phyloP scores from a whole-genome alignment of 2,329 filamentous ascomycete species.

The Scytalidium lignicola region DNA sequence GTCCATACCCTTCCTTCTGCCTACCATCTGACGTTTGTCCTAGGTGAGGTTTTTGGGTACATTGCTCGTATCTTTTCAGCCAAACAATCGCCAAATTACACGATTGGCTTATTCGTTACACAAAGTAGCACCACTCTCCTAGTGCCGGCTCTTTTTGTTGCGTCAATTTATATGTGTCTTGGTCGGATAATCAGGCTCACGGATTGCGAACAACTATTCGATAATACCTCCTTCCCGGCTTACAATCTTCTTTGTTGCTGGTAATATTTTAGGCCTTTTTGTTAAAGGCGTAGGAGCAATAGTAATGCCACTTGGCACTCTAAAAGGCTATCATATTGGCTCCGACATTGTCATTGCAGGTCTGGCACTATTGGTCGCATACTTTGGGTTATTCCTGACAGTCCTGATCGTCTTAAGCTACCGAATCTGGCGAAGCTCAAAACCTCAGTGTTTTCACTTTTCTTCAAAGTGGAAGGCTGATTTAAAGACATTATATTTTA shows the following conservation, averaged over 20 bases:
- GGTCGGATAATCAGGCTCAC: slow-evolving; percentile 29
- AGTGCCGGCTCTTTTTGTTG: slow-evolving; percentile 31
- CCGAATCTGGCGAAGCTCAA: too few species aligned
- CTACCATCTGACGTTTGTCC: too few species aligned
- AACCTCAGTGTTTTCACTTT: too few species aligned
- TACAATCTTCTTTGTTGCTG: slow-evolving; percentile 37
- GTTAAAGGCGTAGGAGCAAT: slow-evolving; percentile 27
- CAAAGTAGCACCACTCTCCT: slow-evolving; percentile 23
- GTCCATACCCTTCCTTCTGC: neutral
- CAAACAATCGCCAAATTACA: slow-evolving; percentile 13
- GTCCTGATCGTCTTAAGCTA: too few species aligned
- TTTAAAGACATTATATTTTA: too few species aligned
- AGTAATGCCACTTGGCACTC: neutral
- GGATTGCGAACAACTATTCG: slow-evolving; percentile 28
- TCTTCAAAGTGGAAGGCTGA: neutral
- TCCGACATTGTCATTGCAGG: slow-evolving; percentile 2
- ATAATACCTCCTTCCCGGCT: slow-evolving; percentile 26
- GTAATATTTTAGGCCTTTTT: slow-evolving; percentile 36
- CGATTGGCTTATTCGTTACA: slow-evolving; percentile 24
- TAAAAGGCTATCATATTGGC: slow-evolving; percentile 1
- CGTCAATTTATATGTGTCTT: slow-evolving; percentile 34
- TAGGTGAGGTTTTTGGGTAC: slow-evolving; percentile 33
- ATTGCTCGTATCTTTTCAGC: slow-evolving; percentile 17
- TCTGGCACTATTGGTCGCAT: slow-evolving; percentile 1
- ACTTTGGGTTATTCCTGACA: slow-evolving; percentile 2